phyloP scores from a whole-genome alignment of 2,329 filamentous ascomycete genomes.

The Colletotrichum sp. region DNA sequence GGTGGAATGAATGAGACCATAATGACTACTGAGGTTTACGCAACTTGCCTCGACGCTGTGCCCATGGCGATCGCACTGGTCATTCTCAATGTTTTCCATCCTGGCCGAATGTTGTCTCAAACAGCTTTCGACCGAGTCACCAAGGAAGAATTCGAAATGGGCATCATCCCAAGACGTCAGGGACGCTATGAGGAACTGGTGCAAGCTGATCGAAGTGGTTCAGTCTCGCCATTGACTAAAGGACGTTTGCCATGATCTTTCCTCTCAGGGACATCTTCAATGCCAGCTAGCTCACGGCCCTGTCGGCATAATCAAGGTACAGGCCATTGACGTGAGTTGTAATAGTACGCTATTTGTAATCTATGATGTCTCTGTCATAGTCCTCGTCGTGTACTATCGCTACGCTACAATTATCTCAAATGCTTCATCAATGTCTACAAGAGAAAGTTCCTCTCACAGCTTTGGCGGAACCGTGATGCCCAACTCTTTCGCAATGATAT shows the following conservation, averaged over 20 bases:
- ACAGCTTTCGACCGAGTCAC: background rate
- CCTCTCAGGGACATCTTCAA: background rate
- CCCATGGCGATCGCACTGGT: background rate
- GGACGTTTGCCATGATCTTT: background rate
- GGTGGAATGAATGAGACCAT: background rate
- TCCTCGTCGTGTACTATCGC: background rate
- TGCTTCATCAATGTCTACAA: background rate
- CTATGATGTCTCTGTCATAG: background rate
- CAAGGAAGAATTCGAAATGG: background rate
- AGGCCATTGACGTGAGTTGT: accelerated
- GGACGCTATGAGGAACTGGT: background rate
- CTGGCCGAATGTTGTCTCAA: background rate
- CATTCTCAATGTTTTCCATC: background rate
- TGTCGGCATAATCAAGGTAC: background rate
- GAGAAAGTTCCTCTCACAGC: background rate
- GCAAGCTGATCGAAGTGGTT: background rate
- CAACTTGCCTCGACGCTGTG: background rate
- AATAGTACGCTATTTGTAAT: background rate
- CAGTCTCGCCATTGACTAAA: background rate
- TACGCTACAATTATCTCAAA: background rate
- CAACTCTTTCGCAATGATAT: slow-evolving; percentile 43
- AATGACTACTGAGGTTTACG: background rate
- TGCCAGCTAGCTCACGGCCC: background rate
- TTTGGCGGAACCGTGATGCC: slow-evolving; percentile 14
- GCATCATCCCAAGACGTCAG: background rate